phyloP scores from a whole-genome alignment of 2,329 filamentous ascomycete genomes.

The Diplocarpon rosae region DNA sequence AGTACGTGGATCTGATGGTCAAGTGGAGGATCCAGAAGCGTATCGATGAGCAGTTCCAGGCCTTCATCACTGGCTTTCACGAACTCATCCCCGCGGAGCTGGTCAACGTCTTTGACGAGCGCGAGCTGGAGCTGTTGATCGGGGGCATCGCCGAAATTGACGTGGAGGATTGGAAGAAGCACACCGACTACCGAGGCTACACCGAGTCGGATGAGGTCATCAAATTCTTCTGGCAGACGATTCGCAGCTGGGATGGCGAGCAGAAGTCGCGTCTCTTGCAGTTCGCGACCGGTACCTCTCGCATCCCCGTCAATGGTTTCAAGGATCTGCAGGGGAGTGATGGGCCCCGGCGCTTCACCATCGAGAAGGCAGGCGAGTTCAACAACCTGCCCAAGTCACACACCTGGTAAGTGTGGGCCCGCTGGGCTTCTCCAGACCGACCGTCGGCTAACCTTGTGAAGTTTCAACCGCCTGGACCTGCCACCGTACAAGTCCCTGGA shows the following conservation, averaged over 20 bases:
- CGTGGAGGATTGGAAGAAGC: conserved; percentile 99
- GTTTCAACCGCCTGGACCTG: conserved; percentile 94
- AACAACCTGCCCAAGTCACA: conserved; percentile 91
- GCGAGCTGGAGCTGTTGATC: conserved; percentile 90
- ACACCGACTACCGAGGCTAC: conserved; percentile 97
- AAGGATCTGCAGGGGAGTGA: conserved; percentile 98
- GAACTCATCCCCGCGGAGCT: conserved; percentile 93
- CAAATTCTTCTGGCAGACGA: conserved; percentile 97
- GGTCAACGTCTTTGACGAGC: conserved; percentile 97
- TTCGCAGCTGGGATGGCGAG: conserved; percentile 93
- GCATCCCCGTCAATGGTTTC: conserved; percentile 98
- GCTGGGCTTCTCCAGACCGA: too few relatives aligned
- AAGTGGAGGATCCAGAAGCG: conserved; percentile 99
- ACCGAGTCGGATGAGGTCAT: conserved; percentile 96
- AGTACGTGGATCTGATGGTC: conserved; percentile 97
- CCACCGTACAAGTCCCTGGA: conserved; percentile 88
- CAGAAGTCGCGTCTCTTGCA: conserved; percentile 94
- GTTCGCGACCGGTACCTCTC: conserved; percentile 93
- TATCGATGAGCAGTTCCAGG: conserved; percentile 95
- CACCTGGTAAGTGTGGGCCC: conserved; percentile 84
- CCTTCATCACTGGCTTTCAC: conserved; percentile 94
- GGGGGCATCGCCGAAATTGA: conserved; percentile 99
- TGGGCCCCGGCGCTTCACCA: conserved; percentile 88
- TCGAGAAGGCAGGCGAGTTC: conserved; percentile 92
- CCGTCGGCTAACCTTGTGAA: conserved; percentile 29